These are phyloP conservation scores for Geotrichum citri-aurantii DNA, from an alignment of 1,139 yeast genomes.

Conservation along the genomic window DNA sequence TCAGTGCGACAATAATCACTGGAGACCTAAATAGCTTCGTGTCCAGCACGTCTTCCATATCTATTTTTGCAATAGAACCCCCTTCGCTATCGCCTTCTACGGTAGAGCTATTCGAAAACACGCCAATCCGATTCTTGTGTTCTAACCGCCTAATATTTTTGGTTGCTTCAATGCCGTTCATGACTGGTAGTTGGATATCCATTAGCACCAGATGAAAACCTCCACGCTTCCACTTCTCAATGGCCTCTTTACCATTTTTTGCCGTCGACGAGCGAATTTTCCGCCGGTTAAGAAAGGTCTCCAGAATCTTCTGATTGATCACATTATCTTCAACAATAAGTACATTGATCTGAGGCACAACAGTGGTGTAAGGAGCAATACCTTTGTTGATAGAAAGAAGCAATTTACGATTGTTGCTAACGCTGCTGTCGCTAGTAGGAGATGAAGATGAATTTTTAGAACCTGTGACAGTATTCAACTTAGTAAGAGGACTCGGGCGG, in stretches of 20 bases:
- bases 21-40: constrained; percentile 69
- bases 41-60: constrained; percentile 49
- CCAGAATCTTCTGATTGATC: constrained; percentile 87
- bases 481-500: not conserved
- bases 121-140: constrained; percentile 74
- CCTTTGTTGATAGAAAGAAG: constrained; percentile 16
- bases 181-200: constrained; percentile 93
- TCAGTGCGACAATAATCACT: constrained; percentile 90
- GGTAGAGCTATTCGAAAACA: constrained; percentile 45
- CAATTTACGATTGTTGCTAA: constrained; percentile 13
- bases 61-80: constrained; percentile 20
- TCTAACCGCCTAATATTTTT: constrained; percentile 83
- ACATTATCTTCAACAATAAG: constrained; percentile 94
- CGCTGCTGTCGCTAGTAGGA: not conserved
- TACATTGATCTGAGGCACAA: constrained; percentile 73
- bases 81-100: not conserved
- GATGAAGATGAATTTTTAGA: not conserved
- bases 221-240: constrained; percentile 86
- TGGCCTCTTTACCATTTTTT: constrained; percentile 86
- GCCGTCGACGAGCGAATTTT: constrained; percentile 83
- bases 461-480: not conserved
- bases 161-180: constrained; percentile 90
- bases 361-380: constrained; percentile 17
- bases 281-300: constrained; percentile 83
- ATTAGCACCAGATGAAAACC: constrained; percentile 87